Evolutionary conservation across 495 filamentous ascomycete genomes (phyloP), one percentile per base, ranked within the genome.

Genomic region (Daldinia decipiens): DNA sequence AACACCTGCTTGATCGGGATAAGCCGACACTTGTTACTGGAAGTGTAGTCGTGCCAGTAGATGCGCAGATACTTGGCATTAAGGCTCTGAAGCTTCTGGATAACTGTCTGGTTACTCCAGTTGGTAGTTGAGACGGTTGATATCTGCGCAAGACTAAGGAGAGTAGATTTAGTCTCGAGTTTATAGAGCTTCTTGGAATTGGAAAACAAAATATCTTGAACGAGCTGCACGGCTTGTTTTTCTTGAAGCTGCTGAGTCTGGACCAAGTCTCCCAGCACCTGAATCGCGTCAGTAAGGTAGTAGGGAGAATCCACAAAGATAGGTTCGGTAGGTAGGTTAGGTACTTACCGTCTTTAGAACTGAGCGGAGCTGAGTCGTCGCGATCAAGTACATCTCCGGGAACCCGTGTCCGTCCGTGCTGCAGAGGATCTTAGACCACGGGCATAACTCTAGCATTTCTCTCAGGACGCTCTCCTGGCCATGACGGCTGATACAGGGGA

Each of bases 401-500:
- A 93, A 93, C 76, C 86, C 91, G 74, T 94, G 91, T 0, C 92
- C 93, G 78, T 96, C 93, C 0, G 91, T 93, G 65, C 92, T 94
- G 90, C 93, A 97, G 1, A 95, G 74, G 3, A 97, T 79, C 77
- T 95, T 95, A 64, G 86, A 88, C 27, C 84, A 87, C 0, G 94
- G 94, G 40, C 89, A 89, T 0, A 95, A 76, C 74, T 97, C 93
- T 11, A 97, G 78, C 39, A 91, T 86, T 79, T 97, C 84, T 36
- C 89, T 86, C 6, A 97, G 60, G 15, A 95, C 86, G 2, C 80
- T 81, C 73, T 92, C 90, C 77, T 97, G 92, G 0, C 91, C 94
- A 47, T 94, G 88, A 57, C 89, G 86, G 72, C 92, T 95, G 27
- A 97, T 78, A 79, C 87, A 90, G 2, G 93, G 93, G 69, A 97